Conservation (phyloP, 2,329 filamentous ascomycete species). For the Didymella exigua region DNA sequence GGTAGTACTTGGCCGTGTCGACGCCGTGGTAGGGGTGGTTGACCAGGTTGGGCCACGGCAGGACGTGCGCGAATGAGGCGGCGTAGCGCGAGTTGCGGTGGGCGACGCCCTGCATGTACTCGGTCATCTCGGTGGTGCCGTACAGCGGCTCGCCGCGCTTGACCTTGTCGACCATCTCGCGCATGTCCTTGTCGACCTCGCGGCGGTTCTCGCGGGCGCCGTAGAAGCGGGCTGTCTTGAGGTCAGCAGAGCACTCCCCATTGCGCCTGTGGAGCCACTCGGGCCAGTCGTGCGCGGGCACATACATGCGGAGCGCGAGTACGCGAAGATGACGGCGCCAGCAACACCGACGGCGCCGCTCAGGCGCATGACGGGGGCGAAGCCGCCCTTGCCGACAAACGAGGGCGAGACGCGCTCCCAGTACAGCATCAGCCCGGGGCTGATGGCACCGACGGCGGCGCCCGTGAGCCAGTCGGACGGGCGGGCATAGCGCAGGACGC, state of each 20-base stretch:
- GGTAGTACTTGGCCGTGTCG: constrained; percentile 98
- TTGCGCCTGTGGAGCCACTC: too few species aligned
- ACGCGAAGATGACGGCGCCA: constrained; percentile 84
- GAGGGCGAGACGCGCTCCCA: constrained; percentile 89
- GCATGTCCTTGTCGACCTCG: constrained; percentile 95
- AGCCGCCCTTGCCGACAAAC: constrained; percentile 80
- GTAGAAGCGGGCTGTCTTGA: constrained; percentile 81
- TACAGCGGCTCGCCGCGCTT: constrained; percentile 91
- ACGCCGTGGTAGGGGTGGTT: constrained; percentile 89
- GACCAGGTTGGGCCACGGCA: constrained; percentile 98
- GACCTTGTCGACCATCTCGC: constrained; percentile 95
- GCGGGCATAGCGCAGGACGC: constrained; percentile 86
- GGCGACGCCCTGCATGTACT: constrained; percentile 93
- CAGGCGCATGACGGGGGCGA: constrained; percentile 81
- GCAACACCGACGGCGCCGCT: constrained; percentile 72
- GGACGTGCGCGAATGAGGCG: constrained; percentile 77
- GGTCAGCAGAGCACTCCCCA: constrained; percentile 1
- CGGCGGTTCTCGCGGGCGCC: constrained; percentile 90
- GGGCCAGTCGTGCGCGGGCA: constrained; percentile 28
- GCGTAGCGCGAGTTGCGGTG: constrained; percentile 92
- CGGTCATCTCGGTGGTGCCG: constrained; percentile 75
- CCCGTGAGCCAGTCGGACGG: constrained; percentile 80
- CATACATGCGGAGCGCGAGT: constrained; percentile 83
- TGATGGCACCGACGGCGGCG: constrained; percentile 69
- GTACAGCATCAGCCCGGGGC: constrained; percentile 73